Conservation (phyloP, 2,329 filamentous ascomycete species). For the Ascochyta viciae-villosae region DNA sequence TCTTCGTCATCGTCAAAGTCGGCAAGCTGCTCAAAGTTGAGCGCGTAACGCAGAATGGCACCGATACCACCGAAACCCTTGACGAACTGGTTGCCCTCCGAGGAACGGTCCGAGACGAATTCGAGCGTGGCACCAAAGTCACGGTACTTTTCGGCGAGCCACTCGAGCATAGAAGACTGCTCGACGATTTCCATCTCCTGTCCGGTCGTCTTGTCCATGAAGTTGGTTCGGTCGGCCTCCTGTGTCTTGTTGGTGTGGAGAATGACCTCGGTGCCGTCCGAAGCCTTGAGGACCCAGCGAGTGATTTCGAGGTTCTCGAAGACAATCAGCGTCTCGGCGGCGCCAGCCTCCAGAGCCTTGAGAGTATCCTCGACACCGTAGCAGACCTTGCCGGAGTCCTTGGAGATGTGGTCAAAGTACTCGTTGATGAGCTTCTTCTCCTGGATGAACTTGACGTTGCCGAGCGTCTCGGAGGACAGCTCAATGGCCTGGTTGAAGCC, state of each 20-base stretch:
- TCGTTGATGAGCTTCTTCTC: constrained; percentile 99
- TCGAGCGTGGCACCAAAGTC: constrained; percentile 95
- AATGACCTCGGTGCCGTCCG: constrained; percentile 73
- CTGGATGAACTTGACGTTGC: constrained; percentile 99
- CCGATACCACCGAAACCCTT: constrained; percentile 99
- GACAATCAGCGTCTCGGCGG: constrained; percentile 91
- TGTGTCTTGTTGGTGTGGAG: constrained; percentile 89
- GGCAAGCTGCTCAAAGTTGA: constrained; percentile 99
- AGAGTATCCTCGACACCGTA: constrained; percentile 98
- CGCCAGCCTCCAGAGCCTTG: constrained; percentile 94
- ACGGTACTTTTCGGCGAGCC: constrained; percentile 98
- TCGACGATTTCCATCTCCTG: constrained; percentile 96
- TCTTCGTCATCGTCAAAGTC: constrained; percentile 80
- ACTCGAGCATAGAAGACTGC: constrained; percentile 95
- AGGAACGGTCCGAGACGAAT: constrained; percentile 96
- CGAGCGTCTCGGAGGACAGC: constrained; percentile 89
- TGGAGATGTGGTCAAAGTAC: constrained; percentile 99
- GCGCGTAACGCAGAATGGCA: constrained; percentile 96
- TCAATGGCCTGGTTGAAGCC: constrained; percentile 99
- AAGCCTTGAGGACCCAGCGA: constrained; percentile 86
- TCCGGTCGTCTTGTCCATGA: constrained; percentile 94
- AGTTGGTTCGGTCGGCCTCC: constrained; percentile 79
- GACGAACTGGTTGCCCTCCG: constrained; percentile 99
- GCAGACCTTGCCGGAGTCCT: constrained; percentile 95
- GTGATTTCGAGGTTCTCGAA: constrained; percentile 97